A percentile compares a stretch with the other conserved stretches of the same genome.
Evolutionary conservation across 2,329 filamentous ascomycete species (phyloP).

Genomic region (Penicillium decumbens): DNA sequence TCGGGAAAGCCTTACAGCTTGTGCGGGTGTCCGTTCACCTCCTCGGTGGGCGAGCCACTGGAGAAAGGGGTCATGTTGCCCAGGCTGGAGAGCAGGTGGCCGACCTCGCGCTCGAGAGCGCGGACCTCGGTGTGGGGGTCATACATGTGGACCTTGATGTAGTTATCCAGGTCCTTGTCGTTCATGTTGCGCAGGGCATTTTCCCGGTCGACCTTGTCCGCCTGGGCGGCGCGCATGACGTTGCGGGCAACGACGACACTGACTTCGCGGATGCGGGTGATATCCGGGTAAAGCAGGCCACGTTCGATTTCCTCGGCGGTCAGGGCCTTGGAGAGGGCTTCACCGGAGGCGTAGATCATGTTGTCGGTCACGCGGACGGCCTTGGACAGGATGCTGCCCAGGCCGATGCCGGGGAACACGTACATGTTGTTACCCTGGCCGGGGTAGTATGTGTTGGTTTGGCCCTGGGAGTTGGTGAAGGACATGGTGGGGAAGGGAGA

Average conservation of each 20-base stretch:
- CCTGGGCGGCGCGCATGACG: slow-evolving; percentile 86
- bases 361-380: slow-evolving; percentile 79
- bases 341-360: slow-evolving; percentile 95
- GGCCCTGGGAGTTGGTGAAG: slow-evolving; percentile 56
- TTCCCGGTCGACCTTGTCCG: slow-evolving; percentile 64
- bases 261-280: slow-evolving; percentile 87
- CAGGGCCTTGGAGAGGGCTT: slow-evolving; percentile 71
- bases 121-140: slow-evolving; percentile 47
- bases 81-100: slow-evolving; percentile 38
- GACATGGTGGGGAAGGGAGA: slow-evolving; percentile 78
- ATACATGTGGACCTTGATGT: slow-evolving; percentile 49
- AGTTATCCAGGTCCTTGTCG: slow-evolving; percentile 43
- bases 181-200: slow-evolving; percentile 42
- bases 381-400: slow-evolving; percentile 89
- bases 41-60: slow-evolving; percentile 29
- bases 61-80: slow-evolving; percentile 22
- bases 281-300: slow-evolving; percentile 84
- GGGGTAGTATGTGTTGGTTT: slow-evolving; percentile 64
- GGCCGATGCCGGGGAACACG: slow-evolving; percentile 92
- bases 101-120: slow-evolving; percentile 46
- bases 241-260: slow-evolving; percentile 80
- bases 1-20: slow-evolving; percentile 31
- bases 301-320: slow-evolving; percentile 74
- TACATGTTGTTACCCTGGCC: slow-evolving; percentile 82
- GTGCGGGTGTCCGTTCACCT: slow-evolving; percentile 22